Conservation (phyloP, 768 basidiomycete species). For the Chalciporus piperatus region DNA sequence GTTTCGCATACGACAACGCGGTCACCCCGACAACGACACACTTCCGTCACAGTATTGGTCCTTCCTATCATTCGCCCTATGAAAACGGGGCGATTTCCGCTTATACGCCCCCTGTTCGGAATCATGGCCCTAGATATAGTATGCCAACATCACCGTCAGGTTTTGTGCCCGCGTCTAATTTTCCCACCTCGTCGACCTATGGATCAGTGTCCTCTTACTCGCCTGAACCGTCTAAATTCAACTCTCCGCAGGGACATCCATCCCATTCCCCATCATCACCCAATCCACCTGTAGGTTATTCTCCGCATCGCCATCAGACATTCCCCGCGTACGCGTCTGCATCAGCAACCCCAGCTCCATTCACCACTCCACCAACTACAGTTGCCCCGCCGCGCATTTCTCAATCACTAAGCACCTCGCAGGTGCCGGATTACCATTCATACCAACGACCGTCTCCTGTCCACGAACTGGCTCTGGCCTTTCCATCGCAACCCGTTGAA, state of each 20-base stretch:
- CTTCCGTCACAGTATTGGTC: slow-evolving; percentile 30
- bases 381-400: slow-evolving; percentile 18
- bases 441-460: slow-evolving; percentile 18
- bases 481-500: slow-evolving; percentile 28
- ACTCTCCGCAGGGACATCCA: slow-evolving; percentile 42
- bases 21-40: slow-evolving; percentile 37
- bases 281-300: slow-evolving; percentile 18
- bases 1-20: slow-evolving; percentile 39
- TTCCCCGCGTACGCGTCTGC: slow-evolving; percentile 12
- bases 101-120: slow-evolving; percentile 34
- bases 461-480: slow-evolving; percentile 22
- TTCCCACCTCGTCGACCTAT: slow-evolving; percentile 37
- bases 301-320: slow-evolving; percentile 15
- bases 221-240: slow-evolving; percentile 29
- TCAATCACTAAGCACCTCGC: slow-evolving; percentile 30
- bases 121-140: slow-evolving; percentile 62
- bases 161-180: slow-evolving; percentile 53
- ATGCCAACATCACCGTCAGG: slow-evolving; percentile 66
- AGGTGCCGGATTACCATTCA: slow-evolving; percentile 23
- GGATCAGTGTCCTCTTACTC: slow-evolving; percentile 35
- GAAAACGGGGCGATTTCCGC: slow-evolving; percentile 35
- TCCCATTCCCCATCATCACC: slow-evolving; percentile 25
- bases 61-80: slow-evolving; percentile 45
- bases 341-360: slow-evolving; percentile 10
- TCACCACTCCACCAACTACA: slow-evolving; percentile 6